These are phyloP conservation scores for Vitis labrusca DNA, from an alignment of 164 flowering plant species.

Conservation along the genomic window DNA sequence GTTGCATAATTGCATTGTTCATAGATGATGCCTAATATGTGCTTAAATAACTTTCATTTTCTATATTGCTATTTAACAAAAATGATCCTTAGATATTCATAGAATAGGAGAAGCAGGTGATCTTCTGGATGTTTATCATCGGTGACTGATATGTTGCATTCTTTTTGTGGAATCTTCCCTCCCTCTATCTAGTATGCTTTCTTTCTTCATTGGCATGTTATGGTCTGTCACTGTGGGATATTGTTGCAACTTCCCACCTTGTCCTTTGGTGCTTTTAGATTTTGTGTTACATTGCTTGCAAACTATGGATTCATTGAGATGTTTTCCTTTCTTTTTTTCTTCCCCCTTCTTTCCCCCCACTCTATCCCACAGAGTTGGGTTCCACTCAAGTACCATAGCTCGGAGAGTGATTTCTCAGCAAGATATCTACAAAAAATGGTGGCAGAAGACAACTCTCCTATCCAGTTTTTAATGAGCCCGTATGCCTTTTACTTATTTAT, in stretches of 20 bases:
- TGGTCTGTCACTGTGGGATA: neutral
- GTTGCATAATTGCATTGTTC: no score
- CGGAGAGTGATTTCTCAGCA: constrained; percentile 41
- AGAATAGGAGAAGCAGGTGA: no score
- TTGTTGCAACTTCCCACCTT: neutral
- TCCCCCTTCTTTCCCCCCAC: neutral
- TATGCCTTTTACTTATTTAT: constrained; percentile 28
- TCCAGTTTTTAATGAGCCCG: constrained; percentile 70
- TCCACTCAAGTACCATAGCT: constrained; percentile 61
- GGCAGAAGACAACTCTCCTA: constrained; percentile 36
- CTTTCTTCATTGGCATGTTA: neutral
- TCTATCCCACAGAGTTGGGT: constrained; percentile 51
- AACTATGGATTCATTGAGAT: neutral
- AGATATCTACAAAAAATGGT: constrained; percentile 54
- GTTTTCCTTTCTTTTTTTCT: neutral
- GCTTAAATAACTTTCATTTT: no score
- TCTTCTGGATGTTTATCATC: no score
- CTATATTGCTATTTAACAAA: no score
- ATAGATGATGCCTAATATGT: no score
- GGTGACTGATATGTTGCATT: no score
- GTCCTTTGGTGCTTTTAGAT: neutral
- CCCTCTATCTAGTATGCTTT: no score
- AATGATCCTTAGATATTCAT: no score
- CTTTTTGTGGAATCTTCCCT: no score
- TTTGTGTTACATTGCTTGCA: no score